Evolutionary conservation across 1,284 basidiomycete species (phyloP), one percentile per base, ranked within the genome.

Genomic region (Papiliotrema nemorosa): DNA sequence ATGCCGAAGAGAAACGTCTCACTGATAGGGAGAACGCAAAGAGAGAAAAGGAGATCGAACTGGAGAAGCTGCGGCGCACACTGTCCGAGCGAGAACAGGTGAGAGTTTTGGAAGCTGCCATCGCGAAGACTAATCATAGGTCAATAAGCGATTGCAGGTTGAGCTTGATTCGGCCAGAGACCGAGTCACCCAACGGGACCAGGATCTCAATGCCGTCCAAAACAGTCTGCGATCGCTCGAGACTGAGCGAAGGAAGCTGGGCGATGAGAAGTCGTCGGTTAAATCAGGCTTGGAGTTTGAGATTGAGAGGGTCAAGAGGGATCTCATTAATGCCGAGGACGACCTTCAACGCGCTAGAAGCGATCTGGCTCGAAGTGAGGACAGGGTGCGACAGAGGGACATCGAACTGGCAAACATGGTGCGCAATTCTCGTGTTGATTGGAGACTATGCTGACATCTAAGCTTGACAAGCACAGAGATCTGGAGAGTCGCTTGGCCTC

Each of bases 261-360:
- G 90, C 34, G 87, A 91, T 75, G 80, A 84, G 26, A 86, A 87
- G 62, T 86, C 86, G 1, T 86, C 85, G 10, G 87, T 90, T 42
- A 81, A 84, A 50, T 90, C 90, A 77, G 88, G 88, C 0, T 76
- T 97, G 35, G 88, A 96, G 70, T 81, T 97, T 24, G 93, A 97
- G 73, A 81, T 91, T 3, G 93, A 97, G 62, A 79, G 91, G 2
- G 77, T 94, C 43, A 86, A 87, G 67, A 82, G 92, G 27, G 94
- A 97, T 68, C 69, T 96, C 21, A 82, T 85, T 57, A 78, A 86
- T 6, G 79, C 86, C 12, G 89, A 94, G 64, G 84, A 86, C 57
- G 90, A 96, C 48, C 78, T 96, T 7, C 75, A 81, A 14, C 82
- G 86, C 13, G 82, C 85, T 2, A 79, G 87, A 45, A 81, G 83